Base-by-base conservation (phyloP, 805 yeast species). In the Ascoidea asiatica region DNA sequence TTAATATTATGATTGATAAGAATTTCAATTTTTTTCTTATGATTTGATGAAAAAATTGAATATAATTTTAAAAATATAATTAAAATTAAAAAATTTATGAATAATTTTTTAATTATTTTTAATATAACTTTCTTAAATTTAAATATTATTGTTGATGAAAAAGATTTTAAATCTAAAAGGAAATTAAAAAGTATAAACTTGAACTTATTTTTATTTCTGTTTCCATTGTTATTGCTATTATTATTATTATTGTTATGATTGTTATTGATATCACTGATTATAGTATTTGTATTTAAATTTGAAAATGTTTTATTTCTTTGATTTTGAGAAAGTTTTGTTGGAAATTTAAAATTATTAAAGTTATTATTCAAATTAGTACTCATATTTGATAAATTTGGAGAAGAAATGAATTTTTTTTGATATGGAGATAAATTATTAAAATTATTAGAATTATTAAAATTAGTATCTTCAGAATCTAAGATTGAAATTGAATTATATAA, bases 391-490 rank as follows among this genome's bases (percentile, higher is more conserved):
- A 29, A 11, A 29, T 29, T 15, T 29, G 8, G 35, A 15, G 15
- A 29, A 11, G 35, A 15, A 29, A 29, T 29, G 35, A 29, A 29
- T 15, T 11, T 29, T 15, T 29, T 29, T 29, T 29, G 46, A 19
- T 46, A 39, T 19, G 41, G 40, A 19, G 41, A 42, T 5, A 40
- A 47, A 37, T 43, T 39, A 13, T 44, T 46, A 4, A 43, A 46
- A 20, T 29, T 41, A 15, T 45, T 47, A 39, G 17, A 17, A 40
- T 40, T 6, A 7, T 38, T 7, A 15, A 5, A 29, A 19, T n/a
- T n/a, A n/a, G n/a, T 29, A 15, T 15, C 15, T 29, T 29, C 35
- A 29, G 35, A 29, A 11, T 15, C 35, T 15, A 29, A 29, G 15
- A 29, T 29, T 15, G 35, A 29, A 29, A 29, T 29, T 29, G 35